Evolutionary conservation across 2,329 filamentous ascomycete species (phyloP), one percentile per base, ranked within the genome.

Genomic region (Arthrinium puccinioides): DNA sequence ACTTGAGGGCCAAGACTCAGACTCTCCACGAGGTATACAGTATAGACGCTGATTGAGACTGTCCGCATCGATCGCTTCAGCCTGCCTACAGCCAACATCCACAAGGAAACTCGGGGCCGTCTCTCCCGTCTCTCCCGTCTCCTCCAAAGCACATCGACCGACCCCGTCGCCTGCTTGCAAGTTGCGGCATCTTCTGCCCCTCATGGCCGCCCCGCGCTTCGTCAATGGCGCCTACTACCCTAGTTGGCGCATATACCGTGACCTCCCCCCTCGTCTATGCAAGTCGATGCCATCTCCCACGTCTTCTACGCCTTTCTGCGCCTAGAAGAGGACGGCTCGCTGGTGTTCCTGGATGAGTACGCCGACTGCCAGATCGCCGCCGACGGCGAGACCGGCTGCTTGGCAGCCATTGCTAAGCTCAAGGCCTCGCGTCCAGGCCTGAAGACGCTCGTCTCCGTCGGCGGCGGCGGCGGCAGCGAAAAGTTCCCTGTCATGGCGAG

Each of bases 381-480:
- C 8, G 75, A 82, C 40, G 79, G 74, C 29, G 65, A 64, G 9
- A 61, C 66, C 27, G 76, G 76, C n/a, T 81, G 77, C 45, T 63
- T 84, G 20, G 65, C 70, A 18, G 76, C 79, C 2, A 67, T 83
- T 18, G 63, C 66, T 10, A 64, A 73, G 42, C 58, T 82, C 37
- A 83, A 82, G 54, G 59, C 61, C 29, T 64, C 70, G 41, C 68
- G 78, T 39, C 70, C 68, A 1, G 63, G 68, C 41, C 58, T 84
- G 45, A 73, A 72, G 45, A 70, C 79, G 2, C 61, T 84, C 11
- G 61, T 83, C 5, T 83, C 79, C 1, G 63, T 84, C 19, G 80
- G 80, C n/a, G 80, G 80, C 16, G 79, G 76, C 13, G 66, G 65
- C 11, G 77, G 74, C 14, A 82, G 78, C 50, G 69, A 72, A 37